Evolutionary conservation across 441 rosid species (phyloP).

Genomic region (Gossypium lobatum): DNA sequence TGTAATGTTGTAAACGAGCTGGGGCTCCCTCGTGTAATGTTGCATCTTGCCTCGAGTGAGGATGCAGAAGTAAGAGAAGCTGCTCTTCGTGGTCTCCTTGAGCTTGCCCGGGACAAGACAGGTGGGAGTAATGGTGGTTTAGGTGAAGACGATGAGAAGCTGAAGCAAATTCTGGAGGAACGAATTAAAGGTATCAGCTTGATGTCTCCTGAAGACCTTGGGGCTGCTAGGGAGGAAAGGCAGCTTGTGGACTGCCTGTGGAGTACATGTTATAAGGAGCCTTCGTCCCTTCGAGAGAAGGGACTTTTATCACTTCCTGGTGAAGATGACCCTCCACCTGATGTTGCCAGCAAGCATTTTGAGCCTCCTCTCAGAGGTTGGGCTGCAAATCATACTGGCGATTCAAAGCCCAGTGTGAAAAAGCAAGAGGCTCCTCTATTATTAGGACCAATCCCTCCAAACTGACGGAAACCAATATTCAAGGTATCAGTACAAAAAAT

Average conservation of each 20-base stretch:
- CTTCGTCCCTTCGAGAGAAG: constrained; percentile 64
- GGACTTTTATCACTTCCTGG: constrained; percentile 81
- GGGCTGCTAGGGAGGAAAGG: constrained; percentile 78
- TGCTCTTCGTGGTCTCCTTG: constrained; percentile 73
- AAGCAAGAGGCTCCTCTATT: constrained; percentile 60
- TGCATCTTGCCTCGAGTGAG: constrained; percentile 75
- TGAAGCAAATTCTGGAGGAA: constrained; percentile 68
- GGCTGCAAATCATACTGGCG: constrained; percentile 35
- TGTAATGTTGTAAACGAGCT: constrained; percentile 51
- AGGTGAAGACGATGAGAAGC: constrained; percentile 45
- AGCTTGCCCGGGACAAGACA: constrained; percentile 45
- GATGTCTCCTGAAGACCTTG: constrained; percentile 81
- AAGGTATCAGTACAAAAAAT: constrained; percentile 9
- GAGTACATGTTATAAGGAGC: constrained; percentile 62
- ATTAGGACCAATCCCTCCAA: constrained; percentile 43
- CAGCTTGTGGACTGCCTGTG: constrained; percentile 76
- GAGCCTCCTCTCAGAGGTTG: constrained; percentile 86
- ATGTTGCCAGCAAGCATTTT: constrained; percentile 75
- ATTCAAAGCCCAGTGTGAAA: constrained; percentile 31
- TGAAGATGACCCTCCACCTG: constrained; percentile 74
- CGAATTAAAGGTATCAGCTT: constrained; percentile 48
- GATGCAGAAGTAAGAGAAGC: constrained; percentile 76
- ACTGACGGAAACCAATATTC: constrained; percentile 14
- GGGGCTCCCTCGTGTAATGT: constrained; percentile 71
- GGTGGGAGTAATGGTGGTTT: constrained; percentile 24